Evolutionary conservation across 768 basidiomycete species (phyloP).

Genomic region (Suillus luteus): DNA sequence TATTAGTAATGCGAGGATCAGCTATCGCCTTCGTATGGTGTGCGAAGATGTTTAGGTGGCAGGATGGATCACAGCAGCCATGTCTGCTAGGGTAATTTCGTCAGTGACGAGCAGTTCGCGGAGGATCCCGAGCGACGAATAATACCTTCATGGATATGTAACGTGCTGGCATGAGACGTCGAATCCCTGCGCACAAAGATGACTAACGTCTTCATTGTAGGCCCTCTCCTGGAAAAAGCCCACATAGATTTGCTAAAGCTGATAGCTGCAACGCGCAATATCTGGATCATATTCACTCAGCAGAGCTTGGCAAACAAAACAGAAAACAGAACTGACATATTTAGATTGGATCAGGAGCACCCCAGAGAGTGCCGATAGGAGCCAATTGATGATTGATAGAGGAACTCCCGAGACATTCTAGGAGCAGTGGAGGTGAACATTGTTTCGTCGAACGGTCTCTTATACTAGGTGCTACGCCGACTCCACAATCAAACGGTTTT

Average conservation of each 20-base stretch:
- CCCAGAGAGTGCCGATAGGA: constrained; percentile 30
- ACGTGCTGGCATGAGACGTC: background rate
- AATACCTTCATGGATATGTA: constrained; percentile 23
- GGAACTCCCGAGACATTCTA: background rate
- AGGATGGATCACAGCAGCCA: constrained; percentile 28
- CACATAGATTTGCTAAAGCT: constrained; percentile 26
- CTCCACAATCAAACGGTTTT: background rate
- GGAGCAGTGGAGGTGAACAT: background rate
- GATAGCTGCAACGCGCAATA: constrained; percentile 25
- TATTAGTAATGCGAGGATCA: constrained; percentile 21
- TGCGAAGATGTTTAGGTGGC: constrained; percentile 25
- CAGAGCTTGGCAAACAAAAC: background rate
- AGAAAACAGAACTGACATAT: constrained; percentile 22
- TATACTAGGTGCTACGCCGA: background rate
- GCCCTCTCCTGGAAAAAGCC: constrained; percentile 16
- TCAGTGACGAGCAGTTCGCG: constrained; percentile 29
- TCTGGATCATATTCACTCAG: constrained; percentile 18
- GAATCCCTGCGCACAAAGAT: background rate
- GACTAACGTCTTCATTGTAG: constrained; percentile 24
- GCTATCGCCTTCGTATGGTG: constrained; percentile 26
- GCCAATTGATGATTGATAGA: constrained; percentile 22
- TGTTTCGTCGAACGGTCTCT: background rate
- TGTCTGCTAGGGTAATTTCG: constrained; percentile 29
- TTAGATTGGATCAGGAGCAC: constrained; percentile 26
- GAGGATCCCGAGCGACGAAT: constrained; percentile 23